Evolutionary conservation across 495 filamentous ascomycete species (phyloP), one percentile per base, ranked within the genome.

Genomic region (Aeminium ludgeri): DNA sequence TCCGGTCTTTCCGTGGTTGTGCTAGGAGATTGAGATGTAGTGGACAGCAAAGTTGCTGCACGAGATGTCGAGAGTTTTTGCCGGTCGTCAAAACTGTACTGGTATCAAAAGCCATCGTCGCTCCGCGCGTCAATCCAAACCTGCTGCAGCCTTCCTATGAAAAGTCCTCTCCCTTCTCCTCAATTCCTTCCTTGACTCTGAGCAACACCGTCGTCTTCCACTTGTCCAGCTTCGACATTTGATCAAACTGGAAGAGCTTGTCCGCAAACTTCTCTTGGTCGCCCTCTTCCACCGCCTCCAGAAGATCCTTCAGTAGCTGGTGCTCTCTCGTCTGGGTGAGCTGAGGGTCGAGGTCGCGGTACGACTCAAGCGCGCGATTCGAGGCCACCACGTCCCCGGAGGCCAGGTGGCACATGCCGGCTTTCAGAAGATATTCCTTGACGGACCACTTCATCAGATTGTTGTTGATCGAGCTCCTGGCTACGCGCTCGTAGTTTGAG

Each of bases 381-480:
- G 74, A 66, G 16, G 72, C 79, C 33, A 93, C 77, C 45, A 78
- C 59, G 54, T 94, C 85, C 60, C 71, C 52, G 7, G 51, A 56
- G 34, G 46, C 52, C 17, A 58, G 47, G 10, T 54, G 51, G 43
- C 53, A 63, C 30, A 95, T 74, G 29, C 82, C 84, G 0, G 82
- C 82, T 65, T 93, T 92, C 45, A 94, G 64, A 57, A 91, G 79
- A 62, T 94, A 92, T 38, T 91, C 82, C 59, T 93, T 93, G 41
- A 94, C 78, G 12, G 75, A 83, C 72, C 78, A 94, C 52, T 75
- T 82, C 83, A 91, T 86, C 46, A 86, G 57, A 53, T 81, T 77
- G 60, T 86, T 87, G 55, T 55, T 46, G n/a, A 47, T 55, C 16
- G 23, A 28, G 27, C 45, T 35, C 29, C 49, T 46, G 25, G 80